Conservation (phyloP, 169 alveolate genomes). For the Eimeria brunetti region DNA sequence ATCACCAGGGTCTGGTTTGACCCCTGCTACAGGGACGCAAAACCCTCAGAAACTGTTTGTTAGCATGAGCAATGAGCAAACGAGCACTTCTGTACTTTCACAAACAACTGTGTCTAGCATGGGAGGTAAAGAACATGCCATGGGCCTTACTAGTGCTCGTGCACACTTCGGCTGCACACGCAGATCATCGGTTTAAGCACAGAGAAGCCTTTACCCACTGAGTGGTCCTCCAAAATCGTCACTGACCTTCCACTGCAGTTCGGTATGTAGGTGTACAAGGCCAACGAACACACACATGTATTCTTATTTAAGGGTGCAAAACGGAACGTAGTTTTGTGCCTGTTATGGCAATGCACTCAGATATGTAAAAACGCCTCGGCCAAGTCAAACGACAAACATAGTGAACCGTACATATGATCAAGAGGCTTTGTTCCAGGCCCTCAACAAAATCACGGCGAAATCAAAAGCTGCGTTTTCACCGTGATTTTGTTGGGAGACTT, state of each 20-base stretch:
- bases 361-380: not conserved
- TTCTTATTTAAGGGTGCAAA: not conserved
- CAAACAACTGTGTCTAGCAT: not conserved
- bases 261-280: not conserved
- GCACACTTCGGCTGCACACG: not conserved
- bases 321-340: not conserved
- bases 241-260: not conserved
- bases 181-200: not conserved
- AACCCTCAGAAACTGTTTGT: not conserved
- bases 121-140: not conserved
- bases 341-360: not conserved
- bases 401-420: not conserved
- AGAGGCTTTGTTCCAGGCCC: not conserved
- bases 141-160: not conserved
- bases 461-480: not conserved
- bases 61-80: too few relatives aligned
- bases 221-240: not conserved
- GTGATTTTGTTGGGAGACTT: not conserved
- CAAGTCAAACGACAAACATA: not conserved
- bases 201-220: not conserved
- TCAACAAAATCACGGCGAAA: too few relatives aligned
- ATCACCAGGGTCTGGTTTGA: not conserved
- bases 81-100: not conserved
- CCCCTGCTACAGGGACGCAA: not conserved
- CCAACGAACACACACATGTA: not conserved